Base-by-base conservation (phyloP, 768 basidiomycete genomes). In the Pholiota conissans region DNA sequence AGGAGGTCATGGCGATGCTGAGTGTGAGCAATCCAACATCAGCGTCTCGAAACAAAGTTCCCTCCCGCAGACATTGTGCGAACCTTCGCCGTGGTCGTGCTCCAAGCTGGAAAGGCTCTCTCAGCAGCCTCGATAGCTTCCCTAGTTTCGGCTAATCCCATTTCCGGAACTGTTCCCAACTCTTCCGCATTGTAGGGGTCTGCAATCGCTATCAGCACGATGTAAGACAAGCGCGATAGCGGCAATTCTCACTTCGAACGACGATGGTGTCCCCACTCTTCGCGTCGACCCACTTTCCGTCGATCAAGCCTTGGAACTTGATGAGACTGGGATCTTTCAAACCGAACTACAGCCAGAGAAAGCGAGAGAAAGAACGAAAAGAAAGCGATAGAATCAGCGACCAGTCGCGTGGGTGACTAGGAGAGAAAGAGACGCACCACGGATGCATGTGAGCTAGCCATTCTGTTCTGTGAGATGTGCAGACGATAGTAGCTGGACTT, bases 121-220 rank as follows among this genome's bases (percentile, higher is more conserved):
- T 77, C 73, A 9, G 97, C 97, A 11, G 90, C 90, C 18, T 84
- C 76, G 59, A 98, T 94, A 26, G 95, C 97, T 61, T 85, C 77
- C 64, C 86, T 86, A 9, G 93, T 91, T 73, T 98, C 94, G 26
- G 79, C 79, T 42, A 91, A 68, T 9, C 89, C 90, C 89, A 97
- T 91, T 68, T 98, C 96, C 3, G 95, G 92, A 26, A 95, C 80
- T 0, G 83, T 86, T 13, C 95, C 96, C 45, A 98, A 83, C 57
- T 84, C 83, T 62, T 95, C 84, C 39, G 82, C 82, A 3, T 89
- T 96, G 5, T 94, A 92, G 28, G 96, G 96, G 76, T 98, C 95
- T 96, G 40, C 22, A 56, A 5, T 18, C 10, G 22, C 18, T 8
- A 24, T 55, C 29, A 54, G 57, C 30, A 10, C 10, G 29, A 16